These are phyloP conservation scores for Hibiscus trionum DNA, from an alignment of 345 rosid genomes.

Conservation along the genomic window DNA sequence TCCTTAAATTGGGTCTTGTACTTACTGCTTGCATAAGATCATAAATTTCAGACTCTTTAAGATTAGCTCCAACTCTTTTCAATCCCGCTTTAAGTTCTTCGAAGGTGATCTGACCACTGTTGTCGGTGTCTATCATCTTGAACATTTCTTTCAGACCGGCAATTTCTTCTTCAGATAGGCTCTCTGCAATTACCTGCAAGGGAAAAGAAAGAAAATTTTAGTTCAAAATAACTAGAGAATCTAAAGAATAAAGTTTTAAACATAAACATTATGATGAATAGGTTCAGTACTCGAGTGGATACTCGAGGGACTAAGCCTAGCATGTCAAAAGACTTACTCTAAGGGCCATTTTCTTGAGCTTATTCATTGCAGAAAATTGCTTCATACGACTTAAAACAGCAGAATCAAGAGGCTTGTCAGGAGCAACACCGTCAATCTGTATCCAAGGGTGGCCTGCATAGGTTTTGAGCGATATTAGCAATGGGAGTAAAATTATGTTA, in stretches of 20 bases:
- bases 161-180: conserved; percentile 81
- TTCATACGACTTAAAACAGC: conserved; percentile 80
- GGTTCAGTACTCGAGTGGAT: background rate
- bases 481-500: too few relatives aligned
- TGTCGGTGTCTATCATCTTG: conserved; percentile 77
- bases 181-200: conserved; percentile 70
- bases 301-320: background rate
- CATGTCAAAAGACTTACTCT: conserved; percentile 34
- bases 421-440: conserved; percentile 73
- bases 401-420: conserved; percentile 80
- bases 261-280: background rate
- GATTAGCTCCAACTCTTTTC: conserved; percentile 74
- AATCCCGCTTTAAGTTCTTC: conserved; percentile 87
- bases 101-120: conserved; percentile 74
- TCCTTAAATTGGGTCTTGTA: background rate
- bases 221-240: background rate
- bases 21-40: conserved; percentile 89
- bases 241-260: background rate
- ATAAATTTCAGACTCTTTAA: conserved; percentile 85
- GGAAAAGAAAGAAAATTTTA: background rate
- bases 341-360: conserved; percentile 82
- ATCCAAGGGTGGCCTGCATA: conserved; percentile 88
- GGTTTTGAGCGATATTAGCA: conserved; percentile 9
- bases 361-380: conserved; percentile 87
- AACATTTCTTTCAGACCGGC: conserved; percentile 90